Base-by-base conservation (phyloP, 2,329 filamentous ascomycete genomes). In the Dothistroma septosporum region DNA sequence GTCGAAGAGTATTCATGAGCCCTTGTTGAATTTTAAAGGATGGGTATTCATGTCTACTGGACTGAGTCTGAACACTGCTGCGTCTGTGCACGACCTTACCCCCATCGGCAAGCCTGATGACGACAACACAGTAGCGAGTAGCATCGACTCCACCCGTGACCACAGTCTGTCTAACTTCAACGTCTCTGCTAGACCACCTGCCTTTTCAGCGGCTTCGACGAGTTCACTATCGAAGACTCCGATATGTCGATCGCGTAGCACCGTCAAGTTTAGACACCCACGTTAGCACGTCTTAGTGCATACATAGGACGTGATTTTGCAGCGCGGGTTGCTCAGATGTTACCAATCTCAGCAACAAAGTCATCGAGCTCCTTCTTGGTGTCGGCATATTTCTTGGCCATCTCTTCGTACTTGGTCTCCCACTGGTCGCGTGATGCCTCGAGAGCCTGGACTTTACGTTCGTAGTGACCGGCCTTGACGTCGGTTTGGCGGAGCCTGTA, bases 341-440 rank as follows among this genome's bases (percentile, higher is more conserved):
- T 94, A 83, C 88, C 89, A 79, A 97, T 92, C 80, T 96, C 92
- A 71, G 82, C 80, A 80, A 94, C 90, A 79, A 97, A 90, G 68
- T 93, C 89, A 74, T 95, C 87, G 75, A 97, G 82, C 77, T 97
- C 92, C 84, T 93, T 93, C 84, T 96, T 87, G 71, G 91, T 84
- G 60, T 83, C 77, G 68, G 81, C 80, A 83, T 95, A 89, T 82
- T 97, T 96, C 86, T 92, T 89, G 72, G 88, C 79, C 89, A 96
- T 95, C 78, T 97, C 93, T 81, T 97, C 94, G 82, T 95, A 97
- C 84, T 99, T 97, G 79, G 84, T 77, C 83, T 97, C 94, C 92
- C 92, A 97, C 79, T 92, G 87, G 79, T 97, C 92, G 73, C 91
- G 89, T 77, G 92, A 86, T 74, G 86, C 83, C 82, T 99, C 94